These are phyloP conservation scores for Colletotrichum eremochloae DNA, from an alignment of 2,329 filamentous ascomycete genomes.

Conservation along the genomic window DNA sequence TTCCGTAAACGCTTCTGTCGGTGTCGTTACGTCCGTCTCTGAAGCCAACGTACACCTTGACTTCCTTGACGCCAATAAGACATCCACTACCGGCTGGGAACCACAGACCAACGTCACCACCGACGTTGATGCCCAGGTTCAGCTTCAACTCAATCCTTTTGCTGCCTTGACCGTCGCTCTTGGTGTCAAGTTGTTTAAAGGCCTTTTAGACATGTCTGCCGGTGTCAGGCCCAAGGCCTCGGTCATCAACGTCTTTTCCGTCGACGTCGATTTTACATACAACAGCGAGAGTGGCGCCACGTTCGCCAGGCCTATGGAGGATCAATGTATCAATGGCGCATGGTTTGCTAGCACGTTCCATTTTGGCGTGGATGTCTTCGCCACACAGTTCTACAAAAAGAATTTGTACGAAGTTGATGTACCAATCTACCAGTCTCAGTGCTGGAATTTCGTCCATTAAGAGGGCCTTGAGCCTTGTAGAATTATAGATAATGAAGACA, in stretches of 20 bases:
- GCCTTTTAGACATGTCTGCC: constrained; percentile 53
- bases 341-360: constrained; percentile 43
- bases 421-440: constrained; percentile 41
- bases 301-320: constrained; percentile 23
- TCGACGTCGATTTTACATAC: constrained; percentile 44
- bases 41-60: constrained; percentile 56
- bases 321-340: constrained; percentile 39
- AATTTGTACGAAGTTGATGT: constrained; percentile 31
- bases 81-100: constrained; percentile 51
- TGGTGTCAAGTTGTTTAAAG: constrained; percentile 52
- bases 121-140: constrained; percentile 50
- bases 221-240: constrained; percentile 53
- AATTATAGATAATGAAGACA: constrained; percentile 17
- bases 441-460: constrained; percentile 38
- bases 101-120: constrained; percentile 51
- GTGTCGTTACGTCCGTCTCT: constrained; percentile 49
- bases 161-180: constrained; percentile 56
- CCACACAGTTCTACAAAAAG: constrained; percentile 39
- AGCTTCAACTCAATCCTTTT: constrained; percentile 51
- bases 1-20: constrained; percentile 50
- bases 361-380: constrained; percentile 36
- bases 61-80: constrained; percentile 49
- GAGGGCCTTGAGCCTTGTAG: not conserved
- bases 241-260: constrained; percentile 56
- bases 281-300: constrained; percentile 24